Base-by-base conservation (phyloP, 768 basidiomycete species). In the Suillus brevipes region DNA sequence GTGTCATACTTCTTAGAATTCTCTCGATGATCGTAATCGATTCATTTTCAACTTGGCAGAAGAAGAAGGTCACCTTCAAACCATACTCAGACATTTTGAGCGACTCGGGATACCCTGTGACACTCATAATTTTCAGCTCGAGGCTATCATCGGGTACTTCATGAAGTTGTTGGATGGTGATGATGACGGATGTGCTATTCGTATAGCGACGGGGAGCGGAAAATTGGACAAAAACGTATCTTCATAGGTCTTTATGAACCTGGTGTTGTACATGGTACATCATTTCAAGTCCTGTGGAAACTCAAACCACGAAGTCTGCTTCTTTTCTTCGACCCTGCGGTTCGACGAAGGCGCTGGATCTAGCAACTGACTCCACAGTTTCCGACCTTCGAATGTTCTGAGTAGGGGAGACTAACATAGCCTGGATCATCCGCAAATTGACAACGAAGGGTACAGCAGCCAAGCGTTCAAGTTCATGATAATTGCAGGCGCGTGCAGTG, bases 171-270 rank as follows among this genome's bases (percentile, higher is more conserved):
- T 66, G 10, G 61, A 63, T 36, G 37, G 55, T 13, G 43, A 45
- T 36, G 65, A 66, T 59, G 45, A 63, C 18, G 23, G 62, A 66
- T 63, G 56, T 60, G 49, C 40, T 66, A 18, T 28, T 66, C 14
- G 36, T 60, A 63, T 37, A 31, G 57, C 56, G 13, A 66, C 56
- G 18, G 62, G 47, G 20, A 59, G 20, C 8, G 56, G 49, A 7
- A 66, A 66, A 40, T 47, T 34, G 7, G 62, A 43, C 42, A 53
- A 16, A n/a, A 43, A 53, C 18, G 34, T 66, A 28, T 36, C 57
- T 63, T 2, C 47, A 58, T 60, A 36, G 5, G 34, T 36, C 34
- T 36, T 36, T 8, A 36, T 8, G 31, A 31, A 36, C 34, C 34
- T 31, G 31, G 34, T 8, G 34, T 36, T 36, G 55, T 62, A 66